Evolutionary conservation across 371 early-diverging fungal genomes (phyloP).

Genomic region (Chytridium lagenaria): DNA sequence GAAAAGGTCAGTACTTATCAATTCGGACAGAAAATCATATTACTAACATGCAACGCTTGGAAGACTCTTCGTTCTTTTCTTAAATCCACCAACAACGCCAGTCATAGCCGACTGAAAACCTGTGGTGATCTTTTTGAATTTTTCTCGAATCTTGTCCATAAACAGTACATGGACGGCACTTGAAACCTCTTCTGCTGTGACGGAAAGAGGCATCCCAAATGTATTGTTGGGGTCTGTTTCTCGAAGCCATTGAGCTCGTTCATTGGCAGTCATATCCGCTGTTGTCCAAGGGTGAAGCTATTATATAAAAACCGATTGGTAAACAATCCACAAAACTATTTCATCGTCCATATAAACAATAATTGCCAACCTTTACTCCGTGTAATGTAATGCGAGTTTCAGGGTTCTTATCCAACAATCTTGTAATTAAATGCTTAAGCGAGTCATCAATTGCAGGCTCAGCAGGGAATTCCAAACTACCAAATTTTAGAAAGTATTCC

Average conservation of each 20-base stretch:
- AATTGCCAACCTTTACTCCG: slow-evolving; percentile 73
- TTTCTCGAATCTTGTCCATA: slow-evolving; percentile 41
- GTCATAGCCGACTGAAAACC: slow-evolving; percentile 54
- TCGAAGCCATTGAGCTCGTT: slow-evolving; percentile 66
- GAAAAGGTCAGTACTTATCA: background rate
- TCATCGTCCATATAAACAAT: background rate
- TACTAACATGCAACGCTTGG: slow-evolving; percentile 25
- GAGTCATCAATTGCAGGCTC: slow-evolving; percentile 50
- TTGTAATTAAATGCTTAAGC: slow-evolving; percentile 68
- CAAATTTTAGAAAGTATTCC: slow-evolving; percentile 5
- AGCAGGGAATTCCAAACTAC: slow-evolving; percentile 63
- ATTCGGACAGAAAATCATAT: background rate
- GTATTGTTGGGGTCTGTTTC: slow-evolving; percentile 69
- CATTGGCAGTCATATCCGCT: slow-evolving; percentile 62
- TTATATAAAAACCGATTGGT: slow-evolving; percentile 17
- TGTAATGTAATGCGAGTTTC: slow-evolving; percentile 79
- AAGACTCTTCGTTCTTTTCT: slow-evolving; percentile 32
- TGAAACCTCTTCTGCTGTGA: slow-evolving; percentile 76
- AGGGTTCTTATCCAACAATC: slow-evolving; percentile 87
- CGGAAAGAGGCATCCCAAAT: slow-evolving; percentile 57
- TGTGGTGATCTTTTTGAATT: slow-evolving; percentile 65
- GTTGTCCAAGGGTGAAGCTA: slow-evolving; percentile 88
- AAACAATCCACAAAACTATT: background rate
- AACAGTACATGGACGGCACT: slow-evolving; percentile 60
- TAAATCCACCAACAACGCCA: slow-evolving; percentile 23